Evolutionary conservation across 1,284 basidiomycete species (phyloP).

Genomic region (Sphagnurus paluster): DNA sequence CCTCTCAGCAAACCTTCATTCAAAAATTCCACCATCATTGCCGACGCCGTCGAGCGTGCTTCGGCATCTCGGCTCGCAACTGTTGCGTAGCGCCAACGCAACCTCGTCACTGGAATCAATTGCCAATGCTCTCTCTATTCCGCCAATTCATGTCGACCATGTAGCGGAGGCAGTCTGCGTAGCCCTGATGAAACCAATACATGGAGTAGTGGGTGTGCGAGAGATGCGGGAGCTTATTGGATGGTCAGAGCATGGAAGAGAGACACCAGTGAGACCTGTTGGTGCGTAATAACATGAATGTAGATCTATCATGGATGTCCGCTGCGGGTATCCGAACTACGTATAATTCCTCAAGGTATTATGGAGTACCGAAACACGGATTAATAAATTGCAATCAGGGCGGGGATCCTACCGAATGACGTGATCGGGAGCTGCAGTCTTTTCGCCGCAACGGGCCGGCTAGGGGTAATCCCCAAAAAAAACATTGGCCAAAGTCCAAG

Average conservation of each 20-base stretch:
- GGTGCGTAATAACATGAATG: conserved; percentile 2
- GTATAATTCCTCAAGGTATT: too few relatives aligned
- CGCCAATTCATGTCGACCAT: conserved; percentile 94
- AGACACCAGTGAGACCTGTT: conserved; percentile 5
- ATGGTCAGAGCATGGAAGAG: conserved; percentile 39
- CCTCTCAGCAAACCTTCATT: conserved; percentile 69
- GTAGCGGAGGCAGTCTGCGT: conserved; percentile 84
- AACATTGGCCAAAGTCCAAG: too few relatives aligned
- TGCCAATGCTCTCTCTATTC: conserved; percentile 75
- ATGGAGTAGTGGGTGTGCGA: conserved; percentile 73
- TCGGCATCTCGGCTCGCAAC: conserved; percentile 45
- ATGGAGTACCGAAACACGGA: too few relatives aligned
- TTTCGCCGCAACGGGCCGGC: conserved; percentile 2
- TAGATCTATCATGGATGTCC: background rate
- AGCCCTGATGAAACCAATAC: conserved; percentile 51
- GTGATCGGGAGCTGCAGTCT: conserved; percentile 3
- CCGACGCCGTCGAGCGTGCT: conserved; percentile 67
- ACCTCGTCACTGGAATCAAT: conserved; percentile 65
- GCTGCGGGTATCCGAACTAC: conserved; percentile 8
- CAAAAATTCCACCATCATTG: conserved; percentile 50
- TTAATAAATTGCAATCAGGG: background rate
- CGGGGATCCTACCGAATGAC: background rate
- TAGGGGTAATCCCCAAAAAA: conserved; percentile 16
- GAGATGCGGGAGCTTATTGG: conserved; percentile 78
- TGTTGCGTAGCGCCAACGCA: conserved; percentile 24